Percentiles rank a stretch among this genome's conserved stretches.
Evolutionary conservation across 345 rosid species (phyloP).

Genomic region (Acer yangbiense): DNA sequence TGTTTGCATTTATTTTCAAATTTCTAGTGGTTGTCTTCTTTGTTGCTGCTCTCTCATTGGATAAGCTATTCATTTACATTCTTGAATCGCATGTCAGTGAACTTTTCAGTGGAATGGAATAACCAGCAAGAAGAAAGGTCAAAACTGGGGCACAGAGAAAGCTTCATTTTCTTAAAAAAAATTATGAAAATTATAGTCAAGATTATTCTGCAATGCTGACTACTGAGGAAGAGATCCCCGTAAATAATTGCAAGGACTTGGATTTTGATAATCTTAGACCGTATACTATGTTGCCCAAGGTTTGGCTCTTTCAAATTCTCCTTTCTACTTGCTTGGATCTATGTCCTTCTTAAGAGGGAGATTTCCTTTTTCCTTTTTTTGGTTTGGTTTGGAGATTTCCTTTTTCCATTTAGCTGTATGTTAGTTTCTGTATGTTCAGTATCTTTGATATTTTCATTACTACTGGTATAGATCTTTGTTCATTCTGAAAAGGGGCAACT

Average conservation of each 20-base stretch:
- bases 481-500: no score
- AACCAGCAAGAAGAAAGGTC: constrained; percentile 89
- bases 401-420: neutral
- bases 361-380: neutral
- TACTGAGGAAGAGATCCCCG: constrained; percentile 38
- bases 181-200: constrained; percentile 39
- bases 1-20: constrained; percentile 22
- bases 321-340: neutral
- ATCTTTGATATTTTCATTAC: neutral
- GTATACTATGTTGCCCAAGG: constrained; percentile 70
- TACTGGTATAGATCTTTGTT: neutral
- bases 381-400: no score
- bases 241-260: constrained; percentile 27
- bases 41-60: neutral
- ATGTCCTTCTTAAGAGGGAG: neutral
- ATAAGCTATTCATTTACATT: neutral
- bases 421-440: neutral
- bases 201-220: constrained; percentile 34
- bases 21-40: constrained; percentile 11
- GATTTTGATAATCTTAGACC: constrained; percentile 67
- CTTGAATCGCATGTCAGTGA: constrained; percentile 44
- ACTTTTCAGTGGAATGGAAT: constrained; percentile 76
- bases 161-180: constrained; percentile 45
- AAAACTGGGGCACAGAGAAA: constrained; percentile 90
- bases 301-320: constrained; percentile 30